These are phyloP conservation scores for Prunus yedoensis DNA, from an alignment of 331 rosid species.

Conservation along the genomic window DNA sequence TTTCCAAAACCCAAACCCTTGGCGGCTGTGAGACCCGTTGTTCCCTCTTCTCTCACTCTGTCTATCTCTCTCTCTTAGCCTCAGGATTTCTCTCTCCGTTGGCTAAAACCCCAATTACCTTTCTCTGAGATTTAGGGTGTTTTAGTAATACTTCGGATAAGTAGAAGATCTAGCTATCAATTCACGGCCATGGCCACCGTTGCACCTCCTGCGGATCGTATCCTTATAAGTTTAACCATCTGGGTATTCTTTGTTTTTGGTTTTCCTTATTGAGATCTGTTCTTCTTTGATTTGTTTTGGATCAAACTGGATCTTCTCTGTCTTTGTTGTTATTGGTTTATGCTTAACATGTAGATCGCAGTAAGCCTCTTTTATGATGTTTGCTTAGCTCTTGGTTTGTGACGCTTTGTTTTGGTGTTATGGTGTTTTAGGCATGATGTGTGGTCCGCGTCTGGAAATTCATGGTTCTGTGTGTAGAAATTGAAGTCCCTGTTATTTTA, in stretches of 20 bases:
- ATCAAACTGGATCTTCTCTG: conserved; percentile 6
- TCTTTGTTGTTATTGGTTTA: not conserved
- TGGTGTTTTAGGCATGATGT: conserved; percentile 2
- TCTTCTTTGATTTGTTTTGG: not conserved
- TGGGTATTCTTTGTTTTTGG: not conserved
- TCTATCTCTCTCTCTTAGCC: conserved; percentile 21
- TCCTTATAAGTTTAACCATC: conserved; percentile 40
- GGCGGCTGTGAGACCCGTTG: conserved; percentile 95
- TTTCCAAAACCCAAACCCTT: conserved; percentile 93
- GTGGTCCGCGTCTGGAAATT: not conserved
- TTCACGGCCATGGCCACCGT: conserved; percentile 67
- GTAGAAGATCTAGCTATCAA: conserved; percentile 47
- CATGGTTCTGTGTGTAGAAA: not conserved
- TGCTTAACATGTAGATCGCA: conserved; percentile 25
- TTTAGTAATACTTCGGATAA: not conserved
- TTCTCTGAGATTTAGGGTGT: conserved; percentile 37
- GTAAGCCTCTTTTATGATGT: not conserved
- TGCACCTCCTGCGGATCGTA: conserved; percentile 87
- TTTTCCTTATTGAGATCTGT: conserved; percentile 17
- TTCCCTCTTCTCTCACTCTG: conserved; percentile 12
- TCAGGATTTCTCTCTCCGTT: conserved; percentile 41
- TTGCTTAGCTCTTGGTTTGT: not conserved
- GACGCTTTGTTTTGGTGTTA: not conserved
- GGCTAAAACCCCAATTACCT: conserved; percentile 38
- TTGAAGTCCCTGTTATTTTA: not conserved